These are phyloP conservation scores for Sarcomyxa edulis DNA, from an alignment of 768 basidiomycete species.

Conservation along the genomic window DNA sequence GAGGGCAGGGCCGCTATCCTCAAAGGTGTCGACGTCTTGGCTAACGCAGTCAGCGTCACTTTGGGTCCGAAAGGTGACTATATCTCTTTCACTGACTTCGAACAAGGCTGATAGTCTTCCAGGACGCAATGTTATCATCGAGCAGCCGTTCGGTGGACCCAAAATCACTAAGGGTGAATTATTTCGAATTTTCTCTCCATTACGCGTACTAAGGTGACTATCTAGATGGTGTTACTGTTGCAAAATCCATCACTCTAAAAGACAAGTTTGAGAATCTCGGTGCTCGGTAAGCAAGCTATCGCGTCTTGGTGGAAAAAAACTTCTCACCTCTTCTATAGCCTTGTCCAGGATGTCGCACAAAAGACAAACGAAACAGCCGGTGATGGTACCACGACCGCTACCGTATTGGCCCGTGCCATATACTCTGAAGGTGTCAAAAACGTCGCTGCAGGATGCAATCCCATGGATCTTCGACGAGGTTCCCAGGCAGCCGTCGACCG, in stretches of 20 bases:
- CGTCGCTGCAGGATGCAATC: slow-evolving; percentile 98
- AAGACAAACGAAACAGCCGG: slow-evolving; percentile 98
- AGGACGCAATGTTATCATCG: slow-evolving; percentile 98
- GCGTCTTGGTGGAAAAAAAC: not conserved
- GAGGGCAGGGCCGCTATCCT: slow-evolving; percentile 91
- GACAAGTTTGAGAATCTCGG: slow-evolving; percentile 99
- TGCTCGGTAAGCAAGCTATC: slow-evolving; percentile 63
- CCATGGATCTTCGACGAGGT: slow-evolving; percentile 99
- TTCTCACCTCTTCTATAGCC: slow-evolving; percentile 34
- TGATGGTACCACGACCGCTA: slow-evolving; percentile 97
- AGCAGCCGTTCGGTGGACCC: slow-evolving; percentile 83
- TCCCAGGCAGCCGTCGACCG: slow-evolving; percentile 95
- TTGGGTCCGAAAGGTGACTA: slow-evolving; percentile 86
- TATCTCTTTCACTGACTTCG: not conserved
- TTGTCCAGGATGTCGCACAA: slow-evolving; percentile 91
- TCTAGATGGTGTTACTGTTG: slow-evolving; percentile 94
- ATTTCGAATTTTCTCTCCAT: slow-evolving; percentile 1
- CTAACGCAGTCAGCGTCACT: slow-evolving; percentile 94
- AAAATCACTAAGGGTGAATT: slow-evolving; percentile 92
- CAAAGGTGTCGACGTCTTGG: slow-evolving; percentile 93
- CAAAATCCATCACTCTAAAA: slow-evolving; percentile 89
- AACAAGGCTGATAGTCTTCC: slow-evolving; percentile 10
- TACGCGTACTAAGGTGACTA: slow-evolving; percentile 7
- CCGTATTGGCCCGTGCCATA: slow-evolving; percentile 94
- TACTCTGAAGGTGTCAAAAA: slow-evolving; percentile 99